Percentiles rank a stretch among this genome's conserved stretches.
Evolutionary conservation across 352 stramenopile genomes (phyloP).

Genomic region (Phytophthora citricola): DNA sequence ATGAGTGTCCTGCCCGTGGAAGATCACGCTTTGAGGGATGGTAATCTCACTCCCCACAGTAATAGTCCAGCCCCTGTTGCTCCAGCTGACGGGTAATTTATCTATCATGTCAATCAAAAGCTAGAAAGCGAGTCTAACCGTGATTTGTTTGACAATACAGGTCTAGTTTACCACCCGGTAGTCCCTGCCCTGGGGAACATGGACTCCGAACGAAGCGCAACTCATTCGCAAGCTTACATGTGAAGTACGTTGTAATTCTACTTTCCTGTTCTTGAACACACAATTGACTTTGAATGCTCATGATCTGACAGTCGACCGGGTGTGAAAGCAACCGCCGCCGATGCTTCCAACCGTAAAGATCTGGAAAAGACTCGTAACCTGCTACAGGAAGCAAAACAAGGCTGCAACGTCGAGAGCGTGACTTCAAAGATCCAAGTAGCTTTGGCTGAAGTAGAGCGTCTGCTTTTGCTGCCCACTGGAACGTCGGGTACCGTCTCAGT

Average conservation of each 20-base stretch:
- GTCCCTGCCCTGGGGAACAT: constrained; percentile 10
- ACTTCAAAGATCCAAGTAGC: constrained; percentile 51
- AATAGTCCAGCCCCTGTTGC: constrained; percentile 29
- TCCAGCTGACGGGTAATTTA: constrained; percentile 43
- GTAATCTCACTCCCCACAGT: constrained; percentile 9
- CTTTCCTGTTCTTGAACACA: background rate
- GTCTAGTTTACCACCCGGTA: constrained; percentile 10
- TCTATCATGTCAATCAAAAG: background rate
- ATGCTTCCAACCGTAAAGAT: constrained; percentile 51
- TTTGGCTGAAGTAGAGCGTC: constrained; percentile 54
- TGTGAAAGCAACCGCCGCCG: constrained; percentile 30
- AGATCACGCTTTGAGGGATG: constrained; percentile 38
- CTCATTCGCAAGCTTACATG: constrained; percentile 59
- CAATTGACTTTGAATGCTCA: constrained; percentile 2
- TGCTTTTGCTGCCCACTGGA: constrained; percentile 25
- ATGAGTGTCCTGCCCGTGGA: constrained; percentile 82
- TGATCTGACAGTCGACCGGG: constrained; percentile 38
- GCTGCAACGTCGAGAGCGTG: constrained; percentile 50
- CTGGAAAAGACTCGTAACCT: constrained; percentile 63
- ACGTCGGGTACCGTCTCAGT: constrained; percentile 3
- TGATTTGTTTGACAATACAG: constrained; percentile 14
- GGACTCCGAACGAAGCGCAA: constrained; percentile 43
- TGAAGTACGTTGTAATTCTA: constrained; percentile 44
- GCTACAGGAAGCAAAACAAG: constrained; percentile 56
- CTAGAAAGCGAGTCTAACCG: constrained; percentile 4